Base-by-base conservation (phyloP, 352 stramenopile genomes). In the Achlya hypogyna region DNA sequence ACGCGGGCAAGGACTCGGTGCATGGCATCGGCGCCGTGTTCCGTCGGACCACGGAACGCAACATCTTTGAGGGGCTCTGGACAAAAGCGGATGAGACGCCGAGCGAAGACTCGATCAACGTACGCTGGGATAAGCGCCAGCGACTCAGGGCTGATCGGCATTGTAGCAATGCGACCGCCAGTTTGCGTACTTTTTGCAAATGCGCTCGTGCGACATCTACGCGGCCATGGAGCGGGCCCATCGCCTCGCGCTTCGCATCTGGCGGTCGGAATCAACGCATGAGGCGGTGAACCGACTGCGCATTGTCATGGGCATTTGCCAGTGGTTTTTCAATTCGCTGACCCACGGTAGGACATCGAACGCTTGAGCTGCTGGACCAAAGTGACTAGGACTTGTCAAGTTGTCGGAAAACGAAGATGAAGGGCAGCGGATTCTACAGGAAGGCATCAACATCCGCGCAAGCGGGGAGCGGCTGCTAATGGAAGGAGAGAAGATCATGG, bases 51-150 rank as follows among this genome's bases (percentile, higher is more conserved):
- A 88, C 80, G 6, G 45, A 78, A n/a, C 77, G 76, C 53, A 93
- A 89, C 56, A 80, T 88, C 27, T 93, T 91, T 56, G 84, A 91
- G 74, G 84, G 80, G 0, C 73, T 93, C 43, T 93, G 84, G 82
- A 72, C 89, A 20, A 73, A 85, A 63, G 45, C 27, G 8, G 6
- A 38, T 10, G 22, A 14, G 16, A 1, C 42, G 3, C 2, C 34
- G 28, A 38, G 9, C 10, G 43, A 60, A 20, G 60, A 45, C 27
- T 16, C 16, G 16, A 67, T 67, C 32, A 56, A 59, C 25, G 60
- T 67, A 47, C 32, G 42, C 1, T 34, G 1, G n/a, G n/a, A n/a
- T n/a, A n/a, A 16, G 18, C 2, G 25, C 2, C 16, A 56, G 16
- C 25, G 25, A 27, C 49, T 56, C n/a, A 54, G 6, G 34, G 49